Percentiles rank a stretch among this genome's conserved stretches.
Conservation (phyloP, 1,284 basidiomycete genomes). For the Marasmius oreades region DNA sequence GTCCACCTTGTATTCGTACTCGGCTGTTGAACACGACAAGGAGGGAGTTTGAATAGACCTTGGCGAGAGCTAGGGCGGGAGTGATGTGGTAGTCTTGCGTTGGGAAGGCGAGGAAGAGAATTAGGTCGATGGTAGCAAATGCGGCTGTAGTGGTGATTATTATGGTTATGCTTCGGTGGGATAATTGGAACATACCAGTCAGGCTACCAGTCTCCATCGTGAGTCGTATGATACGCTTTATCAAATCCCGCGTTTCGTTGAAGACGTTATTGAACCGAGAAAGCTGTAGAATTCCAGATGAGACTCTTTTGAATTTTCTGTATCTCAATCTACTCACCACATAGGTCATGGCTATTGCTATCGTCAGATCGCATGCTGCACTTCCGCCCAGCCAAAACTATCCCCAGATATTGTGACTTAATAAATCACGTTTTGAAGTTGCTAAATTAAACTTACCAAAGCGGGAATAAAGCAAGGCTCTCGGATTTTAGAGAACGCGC, state of each 20-base stretch:
- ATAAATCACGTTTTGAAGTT: background rate
- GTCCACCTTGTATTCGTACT: background rate
- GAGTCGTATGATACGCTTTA: constrained; percentile 19
- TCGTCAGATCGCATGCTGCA: constrained; percentile 20
- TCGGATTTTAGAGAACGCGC: background rate
- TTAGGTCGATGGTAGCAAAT: constrained; percentile 23
- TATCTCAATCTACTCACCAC: constrained; percentile 12
- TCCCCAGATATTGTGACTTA: background rate
- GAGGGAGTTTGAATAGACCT: constrained; percentile 28
- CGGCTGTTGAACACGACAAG: constrained; percentile 15
- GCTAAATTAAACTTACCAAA: background rate
- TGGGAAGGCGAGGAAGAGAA: constrained; percentile 23
- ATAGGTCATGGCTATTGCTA: constrained; percentile 22
- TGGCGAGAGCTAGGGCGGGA: constrained; percentile 25
- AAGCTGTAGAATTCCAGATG: constrained; percentile 14
- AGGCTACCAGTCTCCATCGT: constrained; percentile 22
- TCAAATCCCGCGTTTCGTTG: constrained; percentile 16
- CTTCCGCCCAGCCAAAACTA: constrained; percentile 24
- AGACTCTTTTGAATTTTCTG: background rate
- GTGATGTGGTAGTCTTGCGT: constrained; percentile 23
- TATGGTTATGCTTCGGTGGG: too few species aligned
- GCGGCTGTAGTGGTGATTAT: constrained; percentile 23
- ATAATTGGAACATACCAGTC: too few species aligned
- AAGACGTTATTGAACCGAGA: constrained; percentile 20
- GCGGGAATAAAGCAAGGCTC: background rate